Base-by-base conservation (phyloP, 2,329 filamentous ascomycete genomes). In the Ceratocystiopsis brevicomis region DNA sequence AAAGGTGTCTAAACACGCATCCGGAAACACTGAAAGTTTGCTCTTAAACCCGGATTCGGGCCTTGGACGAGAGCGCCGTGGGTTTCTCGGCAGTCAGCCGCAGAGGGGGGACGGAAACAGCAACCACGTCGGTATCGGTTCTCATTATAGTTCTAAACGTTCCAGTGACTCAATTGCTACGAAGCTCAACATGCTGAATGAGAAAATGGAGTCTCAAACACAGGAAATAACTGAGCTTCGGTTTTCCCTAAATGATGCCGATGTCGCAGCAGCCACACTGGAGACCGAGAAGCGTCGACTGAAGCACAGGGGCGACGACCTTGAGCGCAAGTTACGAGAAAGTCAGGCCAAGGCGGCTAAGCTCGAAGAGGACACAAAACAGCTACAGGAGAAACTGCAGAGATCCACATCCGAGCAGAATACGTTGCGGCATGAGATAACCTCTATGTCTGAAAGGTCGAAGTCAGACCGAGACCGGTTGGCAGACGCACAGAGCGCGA, bases 381-480 rank as follows among this genome's bases (percentile, higher is more conserved):
- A 50, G 1, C 62, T 58, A 45, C 60, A 54, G 43, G 49, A 52
- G 3, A 61, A 61, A 15, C 51, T 72, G n/a, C 67, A 69, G 44
- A 55, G 25, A 9, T 30, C 25, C 6, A 30, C 25, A 10, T 47
- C 50, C 2, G 67, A 71, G 45, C 67, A 71, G 25, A 64, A 69
- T 44, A 51, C 51, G 6, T 54, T 68, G 59, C 48, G 51, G 47
- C 4, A 53, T 55, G 44, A 48, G 2, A 14, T 17, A 2, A 13
- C n/a, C 1, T 25, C 36, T 10, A 17, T 18, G 8, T n/a, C 37
- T 4, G 14, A 47, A 15, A 37, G 38, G n/a, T 33, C 41, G 1
- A 34, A 15, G 2, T 10, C 44, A 3, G 44, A 36, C 56, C 58
- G 10, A 58, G 54, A 37, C 42, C 54, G 2, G 54, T 54, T 37